Percentiles rank a stretch among this genome's conserved stretches.
These are phyloP conservation scores for Hemileccinum rubropunctum DNA, from an alignment of 768 basidiomycete genomes.

Conservation along the genomic window DNA sequence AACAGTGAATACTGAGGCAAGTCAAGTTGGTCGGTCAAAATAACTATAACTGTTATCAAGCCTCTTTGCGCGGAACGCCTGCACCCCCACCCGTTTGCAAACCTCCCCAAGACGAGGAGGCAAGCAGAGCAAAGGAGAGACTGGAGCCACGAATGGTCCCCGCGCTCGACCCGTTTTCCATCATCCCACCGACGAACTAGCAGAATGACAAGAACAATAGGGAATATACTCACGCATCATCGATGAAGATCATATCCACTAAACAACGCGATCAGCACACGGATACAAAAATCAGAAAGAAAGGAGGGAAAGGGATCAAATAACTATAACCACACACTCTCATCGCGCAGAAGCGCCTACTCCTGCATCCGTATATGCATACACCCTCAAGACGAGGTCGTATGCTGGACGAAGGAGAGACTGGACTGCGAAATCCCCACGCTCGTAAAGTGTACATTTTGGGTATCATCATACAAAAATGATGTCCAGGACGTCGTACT, in stretches of 20 bases:
- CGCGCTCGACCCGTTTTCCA: constrained; percentile 19
- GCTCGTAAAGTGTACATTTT: constrained; percentile 29
- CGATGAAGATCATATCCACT: neutral
- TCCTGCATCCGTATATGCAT: constrained; percentile 35
- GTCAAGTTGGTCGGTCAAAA: constrained; percentile 23
- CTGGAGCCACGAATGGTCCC: constrained; percentile 24
- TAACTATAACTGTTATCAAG: constrained; percentile 30
- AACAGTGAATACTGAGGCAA: neutral
- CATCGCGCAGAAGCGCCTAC: constrained; percentile 35
- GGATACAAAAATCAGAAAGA: neutral
- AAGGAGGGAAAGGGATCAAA: constrained; percentile 21
- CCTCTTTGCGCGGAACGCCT: constrained; percentile 24
- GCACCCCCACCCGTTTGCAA: constrained; percentile 22
- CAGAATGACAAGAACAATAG: neutral
- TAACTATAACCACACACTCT: constrained; percentile 36
- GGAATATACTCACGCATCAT: constrained; percentile 7
- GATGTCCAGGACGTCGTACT: constrained; percentile 1
- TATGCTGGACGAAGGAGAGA: constrained; percentile 35
- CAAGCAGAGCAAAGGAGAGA: constrained; percentile 20
- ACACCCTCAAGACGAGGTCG: constrained; percentile 33
- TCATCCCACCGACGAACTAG: constrained; percentile 28
- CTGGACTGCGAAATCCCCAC: constrained; percentile 32
- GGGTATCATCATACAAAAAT: constrained; percentile 29
- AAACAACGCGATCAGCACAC: constrained; percentile 9
- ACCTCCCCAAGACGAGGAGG: constrained; percentile 26